phyloP scores from a whole-genome alignment of 495 filamentous ascomycete genomes.

The Trichoderma gamsii region DNA sequence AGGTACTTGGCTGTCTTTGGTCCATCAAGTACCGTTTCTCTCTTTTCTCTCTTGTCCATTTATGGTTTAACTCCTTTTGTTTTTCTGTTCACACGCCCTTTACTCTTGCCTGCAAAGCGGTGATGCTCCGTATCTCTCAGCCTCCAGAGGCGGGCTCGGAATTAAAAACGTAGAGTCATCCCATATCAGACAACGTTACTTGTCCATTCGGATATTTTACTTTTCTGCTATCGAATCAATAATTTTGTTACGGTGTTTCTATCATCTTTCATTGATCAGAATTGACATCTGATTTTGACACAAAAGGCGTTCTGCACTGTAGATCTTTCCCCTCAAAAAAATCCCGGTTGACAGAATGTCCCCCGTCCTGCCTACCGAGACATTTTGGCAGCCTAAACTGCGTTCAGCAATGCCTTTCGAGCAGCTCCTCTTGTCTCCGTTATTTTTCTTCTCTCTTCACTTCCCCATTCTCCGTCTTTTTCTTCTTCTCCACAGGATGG shows the following conservation, averaged over 20 bases:
- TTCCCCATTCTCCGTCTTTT: not conserved
- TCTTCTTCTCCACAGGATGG: not conserved
- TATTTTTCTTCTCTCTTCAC: not conserved
- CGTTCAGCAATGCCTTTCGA: not conserved
- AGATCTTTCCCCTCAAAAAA: not conserved
- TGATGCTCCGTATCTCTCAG: not conserved
- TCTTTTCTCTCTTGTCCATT: not conserved
- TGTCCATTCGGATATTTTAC: too few relatives aligned
- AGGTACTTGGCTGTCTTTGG: not conserved
- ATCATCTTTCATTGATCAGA: too few relatives aligned
- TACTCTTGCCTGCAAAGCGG: not conserved
- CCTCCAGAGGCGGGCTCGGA: not conserved
- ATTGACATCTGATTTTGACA: too few relatives aligned
- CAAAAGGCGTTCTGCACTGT: not conserved
- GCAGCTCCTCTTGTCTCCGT: not conserved
- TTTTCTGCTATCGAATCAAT: too few relatives aligned
- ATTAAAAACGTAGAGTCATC: not conserved
- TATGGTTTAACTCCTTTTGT: not conserved
- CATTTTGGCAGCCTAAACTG: not conserved
- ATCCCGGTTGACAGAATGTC: not conserved
- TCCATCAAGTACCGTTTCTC: not conserved
- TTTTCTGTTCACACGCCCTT: not conserved
- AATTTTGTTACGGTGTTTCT: too few relatives aligned
- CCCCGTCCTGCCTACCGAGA: not conserved
- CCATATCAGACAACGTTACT: too few relatives aligned